phyloP scores from a whole-genome alignment of 164 flowering plant species.

The Nymphaea thermarum region DNA sequence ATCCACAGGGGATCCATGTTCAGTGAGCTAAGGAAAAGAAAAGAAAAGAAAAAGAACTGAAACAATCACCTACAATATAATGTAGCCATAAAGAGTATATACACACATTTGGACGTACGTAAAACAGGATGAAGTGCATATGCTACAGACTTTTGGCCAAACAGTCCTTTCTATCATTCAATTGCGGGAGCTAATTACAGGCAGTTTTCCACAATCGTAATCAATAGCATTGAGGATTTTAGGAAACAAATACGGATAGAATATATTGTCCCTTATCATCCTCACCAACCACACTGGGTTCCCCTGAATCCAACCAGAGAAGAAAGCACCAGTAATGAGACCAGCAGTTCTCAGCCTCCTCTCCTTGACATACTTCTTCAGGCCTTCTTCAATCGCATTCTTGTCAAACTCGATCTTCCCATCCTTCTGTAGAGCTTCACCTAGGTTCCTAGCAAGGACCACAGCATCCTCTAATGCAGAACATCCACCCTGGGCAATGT shows the following conservation, averaged over 20 bases:
- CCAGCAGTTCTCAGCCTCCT: slow-evolving; percentile 11
- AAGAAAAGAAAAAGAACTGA: no score
- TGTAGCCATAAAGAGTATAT: no score
- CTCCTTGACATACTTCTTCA: slow-evolving; percentile 10
- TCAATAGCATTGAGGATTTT: neutral
- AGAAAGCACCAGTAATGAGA: slow-evolving; percentile 4
- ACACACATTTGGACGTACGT: no score
- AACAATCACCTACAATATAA: no score
- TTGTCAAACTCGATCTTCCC: neutral
- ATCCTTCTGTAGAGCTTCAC: slow-evolving; percentile 4
- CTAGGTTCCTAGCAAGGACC: slow-evolving; percentile 24
- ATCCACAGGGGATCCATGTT: no score
- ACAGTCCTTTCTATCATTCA: neutral
- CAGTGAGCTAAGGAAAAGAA: no score
- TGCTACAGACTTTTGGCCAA: no score
- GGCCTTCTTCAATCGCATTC: neutral
- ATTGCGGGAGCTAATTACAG: neutral
- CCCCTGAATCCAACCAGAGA: slow-evolving; percentile 7
- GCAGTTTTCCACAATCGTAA: slow-evolving; percentile 9
- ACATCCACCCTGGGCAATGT: slow-evolving; percentile 37
- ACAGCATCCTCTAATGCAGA: slow-evolving; percentile 35
- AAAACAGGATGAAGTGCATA: no score
- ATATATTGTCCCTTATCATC: slow-evolving; percentile 4
- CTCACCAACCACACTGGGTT: slow-evolving; percentile 1
- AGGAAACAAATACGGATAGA: neutral